phyloP scores from a whole-genome alignment of 371 early-diverging fungal genomes.

The Phascolomyces articulosus region DNA sequence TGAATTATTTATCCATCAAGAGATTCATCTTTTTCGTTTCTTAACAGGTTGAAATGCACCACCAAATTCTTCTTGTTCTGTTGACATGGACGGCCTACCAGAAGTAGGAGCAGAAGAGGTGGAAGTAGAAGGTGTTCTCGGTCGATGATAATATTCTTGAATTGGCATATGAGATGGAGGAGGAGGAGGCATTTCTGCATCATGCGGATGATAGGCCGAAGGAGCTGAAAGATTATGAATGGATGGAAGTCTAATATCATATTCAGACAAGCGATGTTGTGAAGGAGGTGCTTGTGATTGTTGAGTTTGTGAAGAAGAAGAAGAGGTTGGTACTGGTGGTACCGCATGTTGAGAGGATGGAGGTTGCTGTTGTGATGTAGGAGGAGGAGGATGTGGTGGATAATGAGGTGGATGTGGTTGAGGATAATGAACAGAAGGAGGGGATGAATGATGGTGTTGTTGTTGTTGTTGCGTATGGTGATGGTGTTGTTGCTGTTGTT shows the following conservation, averaged over 20 bases:
- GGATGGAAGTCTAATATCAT: conserved; percentile 37
- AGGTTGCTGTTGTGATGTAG: conserved; percentile 5
- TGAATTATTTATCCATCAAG: not conserved
- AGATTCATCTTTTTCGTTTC: conserved; percentile 29
- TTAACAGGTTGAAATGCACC: conserved; percentile 24
- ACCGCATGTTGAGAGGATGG: conserved; percentile 6
- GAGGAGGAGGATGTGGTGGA: conserved; percentile 3
- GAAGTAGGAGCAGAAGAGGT: conserved; percentile 18
- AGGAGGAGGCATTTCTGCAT: conserved; percentile 8
- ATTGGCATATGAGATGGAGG: conserved; percentile 10
- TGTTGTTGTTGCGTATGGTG: too few species aligned
- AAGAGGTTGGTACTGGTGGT: not conserved
- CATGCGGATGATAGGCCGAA: conserved; percentile 19
- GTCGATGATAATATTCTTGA: conserved; percentile 11
- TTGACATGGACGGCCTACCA: not conserved
- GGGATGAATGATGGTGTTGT: not conserved
- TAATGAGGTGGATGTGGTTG: conserved; percentile 7
- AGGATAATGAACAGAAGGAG: not conserved
- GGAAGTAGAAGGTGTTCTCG: not conserved
- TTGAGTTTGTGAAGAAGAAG: not conserved
- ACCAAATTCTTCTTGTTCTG: conserved; percentile 13
- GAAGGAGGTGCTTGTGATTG: conserved; percentile 5
- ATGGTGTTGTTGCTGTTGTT: not conserved
- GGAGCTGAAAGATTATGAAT: conserved; percentile 38
- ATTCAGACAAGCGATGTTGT: conserved; percentile 11